A percentile compares a stretch with the other conserved stretches of the same genome.
Evolutionary conservation across 768 basidiomycete genomes (phyloP).

Genomic region (Saitozyma sp.): DNA sequence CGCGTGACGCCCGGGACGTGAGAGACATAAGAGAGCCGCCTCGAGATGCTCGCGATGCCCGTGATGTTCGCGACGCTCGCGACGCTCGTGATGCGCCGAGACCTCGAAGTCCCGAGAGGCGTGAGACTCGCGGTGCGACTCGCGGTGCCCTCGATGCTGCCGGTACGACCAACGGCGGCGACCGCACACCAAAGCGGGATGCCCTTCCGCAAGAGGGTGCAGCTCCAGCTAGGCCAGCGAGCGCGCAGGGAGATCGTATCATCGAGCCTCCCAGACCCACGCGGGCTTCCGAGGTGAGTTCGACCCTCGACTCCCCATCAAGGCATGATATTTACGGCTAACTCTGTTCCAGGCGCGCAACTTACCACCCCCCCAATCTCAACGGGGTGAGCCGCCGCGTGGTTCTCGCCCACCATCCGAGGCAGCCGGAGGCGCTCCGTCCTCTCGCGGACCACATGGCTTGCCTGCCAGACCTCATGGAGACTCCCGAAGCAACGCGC

Average conservation of each 20-base stretch:
- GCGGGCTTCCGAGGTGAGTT: slow-evolving; percentile 21
- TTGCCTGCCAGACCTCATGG: slow-evolving; percentile 6
- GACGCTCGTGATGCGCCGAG: slow-evolving; percentile 5
- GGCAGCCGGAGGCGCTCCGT: no score
- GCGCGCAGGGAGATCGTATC: slow-evolving; percentile 23
- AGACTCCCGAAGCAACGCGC: no score
- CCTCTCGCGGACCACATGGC: slow-evolving; percentile 2
- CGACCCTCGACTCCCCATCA: no score
- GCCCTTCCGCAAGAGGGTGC: slow-evolving; percentile 16
- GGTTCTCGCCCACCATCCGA: no score
- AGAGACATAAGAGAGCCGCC: not conserved
- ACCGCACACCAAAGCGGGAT: slow-evolving; percentile 35
- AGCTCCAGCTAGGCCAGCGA: not conserved
- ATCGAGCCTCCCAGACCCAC: slow-evolving; percentile 30
- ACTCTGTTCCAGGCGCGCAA: not conserved
- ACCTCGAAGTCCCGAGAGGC: slow-evolving; percentile 9
- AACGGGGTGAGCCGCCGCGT: no score
- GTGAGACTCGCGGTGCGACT: not conserved
- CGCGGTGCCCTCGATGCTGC: not conserved
- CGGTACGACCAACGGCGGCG: slow-evolving; percentile 11
- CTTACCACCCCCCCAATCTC: not conserved
- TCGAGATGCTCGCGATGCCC: no score
- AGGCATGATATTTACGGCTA: not conserved
- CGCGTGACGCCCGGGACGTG: slow-evolving; percentile 5
- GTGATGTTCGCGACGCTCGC: no score